phyloP scores from a whole-genome alignment of 2,329 filamentous ascomycete genomes.

The Samsoniella hepiali region DNA sequence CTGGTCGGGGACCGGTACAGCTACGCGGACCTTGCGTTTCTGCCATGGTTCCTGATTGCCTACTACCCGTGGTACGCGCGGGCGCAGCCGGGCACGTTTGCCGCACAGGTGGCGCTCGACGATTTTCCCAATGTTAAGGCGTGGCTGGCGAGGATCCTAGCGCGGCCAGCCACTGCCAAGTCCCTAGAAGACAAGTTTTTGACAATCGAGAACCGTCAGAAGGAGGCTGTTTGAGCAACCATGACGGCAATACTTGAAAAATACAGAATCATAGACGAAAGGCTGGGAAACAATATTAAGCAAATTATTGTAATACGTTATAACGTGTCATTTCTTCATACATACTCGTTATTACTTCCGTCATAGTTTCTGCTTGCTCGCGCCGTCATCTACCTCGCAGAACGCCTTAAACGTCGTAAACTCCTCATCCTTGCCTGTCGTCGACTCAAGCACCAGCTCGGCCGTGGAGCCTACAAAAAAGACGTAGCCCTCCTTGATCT shows the following conservation, averaged over 20 bases:
- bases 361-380: constrained; percentile 30
- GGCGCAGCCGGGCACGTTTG: constrained; percentile 1
- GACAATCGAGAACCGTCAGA: neutral
- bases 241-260: neutral
- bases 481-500: constrained; percentile 69
- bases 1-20: constrained; percentile 11
- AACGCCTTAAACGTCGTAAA: constrained; percentile 93
- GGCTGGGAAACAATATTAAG: neutral
- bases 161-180: constrained; percentile 7
- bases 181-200: constrained; percentile 6
- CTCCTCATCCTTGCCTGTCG: constrained; percentile 52
- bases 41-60: constrained; percentile 11
- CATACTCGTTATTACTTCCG: neutral
- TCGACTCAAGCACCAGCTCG: constrained; percentile 73
- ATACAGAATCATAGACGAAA: neutral
- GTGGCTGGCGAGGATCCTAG: constrained; percentile 5
- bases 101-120: neutral
- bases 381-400: constrained; percentile 67
- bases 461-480: constrained; percentile 88
- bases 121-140: constrained; percentile 10
- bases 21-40: constrained; percentile 5
- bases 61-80: constrained; percentile 1
- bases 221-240: neutral
- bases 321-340: neutral
- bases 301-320: neutral